phyloP scores from a whole-genome alignment of 1,284 basidiomycete genomes.

The Phenoliferia sp. region DNA sequence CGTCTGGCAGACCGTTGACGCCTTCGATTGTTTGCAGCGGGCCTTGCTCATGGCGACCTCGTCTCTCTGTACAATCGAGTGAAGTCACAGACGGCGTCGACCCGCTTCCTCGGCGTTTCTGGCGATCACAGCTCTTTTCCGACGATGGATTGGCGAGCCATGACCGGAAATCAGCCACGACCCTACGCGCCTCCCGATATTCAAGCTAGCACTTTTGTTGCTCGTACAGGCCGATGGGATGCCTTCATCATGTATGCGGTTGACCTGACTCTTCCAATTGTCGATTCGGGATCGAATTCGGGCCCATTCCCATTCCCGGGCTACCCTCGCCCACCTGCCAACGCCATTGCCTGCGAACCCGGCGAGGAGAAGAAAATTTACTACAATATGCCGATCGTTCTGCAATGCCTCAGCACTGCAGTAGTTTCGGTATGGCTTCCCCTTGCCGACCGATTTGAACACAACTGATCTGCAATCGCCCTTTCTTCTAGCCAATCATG shows the following conservation, averaged over 20 bases:
- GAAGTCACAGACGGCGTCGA: slow-evolving; percentile 62
- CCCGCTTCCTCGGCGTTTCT: slow-evolving; percentile 90
- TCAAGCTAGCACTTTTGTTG: slow-evolving; percentile 41
- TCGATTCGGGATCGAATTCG: slow-evolving; percentile 67
- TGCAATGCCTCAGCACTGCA: slow-evolving; percentile 90
- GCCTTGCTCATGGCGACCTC: slow-evolving; percentile 90
- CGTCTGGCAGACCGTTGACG: not conserved
- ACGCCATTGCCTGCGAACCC: slow-evolving; percentile 69
- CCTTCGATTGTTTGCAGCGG: slow-evolving; percentile 49
- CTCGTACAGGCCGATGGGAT: slow-evolving; percentile 55
- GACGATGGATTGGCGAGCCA: slow-evolving; percentile 76
- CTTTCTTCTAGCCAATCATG: slow-evolving; percentile 57
- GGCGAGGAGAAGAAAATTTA: slow-evolving; percentile 68
- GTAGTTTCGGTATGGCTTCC: slow-evolving; percentile 58
- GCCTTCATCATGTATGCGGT: slow-evolving; percentile 80
- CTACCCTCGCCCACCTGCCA: slow-evolving; percentile 81
- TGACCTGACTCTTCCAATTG: slow-evolving; percentile 64
- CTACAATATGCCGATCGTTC: slow-evolving; percentile 89
- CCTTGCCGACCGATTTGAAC: not conserved
- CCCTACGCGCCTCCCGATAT: slow-evolving; percentile 35
- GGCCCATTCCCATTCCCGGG: slow-evolving; percentile 60
- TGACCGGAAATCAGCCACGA: slow-evolving; percentile 73
- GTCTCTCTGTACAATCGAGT: slow-evolving; percentile 92
- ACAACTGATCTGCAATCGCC: not conserved
- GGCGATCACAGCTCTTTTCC: slow-evolving; percentile 83